phyloP scores from a whole-genome alignment of 2,329 filamentous ascomycete genomes.

The Xylariales sp. region DNA sequence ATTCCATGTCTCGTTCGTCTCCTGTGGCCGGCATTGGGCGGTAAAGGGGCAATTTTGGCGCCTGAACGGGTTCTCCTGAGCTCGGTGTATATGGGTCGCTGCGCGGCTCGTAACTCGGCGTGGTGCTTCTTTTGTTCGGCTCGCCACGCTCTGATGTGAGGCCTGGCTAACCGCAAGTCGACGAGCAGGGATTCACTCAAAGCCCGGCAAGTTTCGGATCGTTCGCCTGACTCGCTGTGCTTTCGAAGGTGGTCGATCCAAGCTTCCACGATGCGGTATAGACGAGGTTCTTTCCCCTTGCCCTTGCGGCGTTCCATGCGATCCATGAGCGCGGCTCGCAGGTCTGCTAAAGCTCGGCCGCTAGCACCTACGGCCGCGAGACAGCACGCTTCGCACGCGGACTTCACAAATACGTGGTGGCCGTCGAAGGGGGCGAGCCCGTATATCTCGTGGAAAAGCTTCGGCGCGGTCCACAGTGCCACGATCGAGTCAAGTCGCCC shows the following conservation, averaged over 20 bases:
- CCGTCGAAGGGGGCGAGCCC: conserved; percentile 47
- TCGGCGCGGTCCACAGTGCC: conserved; percentile 55
- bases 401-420: conserved; percentile 48
- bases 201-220: conserved; percentile 39
- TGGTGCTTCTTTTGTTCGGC: conserved; percentile 30
- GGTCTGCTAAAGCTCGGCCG: conserved; percentile 55
- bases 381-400: conserved; percentile 65
- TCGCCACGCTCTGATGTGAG: conserved; percentile 41
- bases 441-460: conserved; percentile 53
- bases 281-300: conserved; percentile 46
- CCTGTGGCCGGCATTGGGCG: conserved; percentile 16
- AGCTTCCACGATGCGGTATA: conserved; percentile 56
- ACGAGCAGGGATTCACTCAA: conserved; percentile 40
- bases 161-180: conserved; percentile 38
- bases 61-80: conserved; percentile 34
- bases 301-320: conserved; percentile 47
- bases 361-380: conserved; percentile 61
- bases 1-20: conserved; percentile 45
- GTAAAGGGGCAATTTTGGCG: conserved; percentile 28
- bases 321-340: conserved; percentile 58
- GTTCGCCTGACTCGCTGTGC: conserved; percentile 10
- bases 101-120: conserved; percentile 10
- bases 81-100: conserved; percentile 37
- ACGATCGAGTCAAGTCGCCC: conserved; percentile 50
- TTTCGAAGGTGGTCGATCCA: conserved; percentile 56